A percentile compares a stretch with the other conserved stretches of the same genome.
phyloP scores from a whole-genome alignment of 1,284 basidiomycete genomes.

The Cryptococcus sp. region DNA sequence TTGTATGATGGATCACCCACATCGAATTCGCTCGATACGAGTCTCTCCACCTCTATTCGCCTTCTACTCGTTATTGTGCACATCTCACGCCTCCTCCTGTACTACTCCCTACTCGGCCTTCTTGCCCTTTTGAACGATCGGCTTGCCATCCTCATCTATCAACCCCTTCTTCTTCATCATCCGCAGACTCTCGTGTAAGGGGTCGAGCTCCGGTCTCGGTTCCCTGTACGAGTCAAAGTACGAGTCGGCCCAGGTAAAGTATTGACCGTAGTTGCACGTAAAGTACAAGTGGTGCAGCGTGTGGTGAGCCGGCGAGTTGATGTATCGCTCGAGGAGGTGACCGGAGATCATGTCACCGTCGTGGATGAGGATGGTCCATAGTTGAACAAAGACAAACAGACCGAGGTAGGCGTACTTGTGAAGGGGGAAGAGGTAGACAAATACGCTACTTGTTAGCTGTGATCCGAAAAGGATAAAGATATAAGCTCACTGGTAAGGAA shows the following conservation, averaged over 20 bases:
- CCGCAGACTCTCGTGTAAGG: constrained; percentile 59
- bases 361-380: constrained; percentile 93
- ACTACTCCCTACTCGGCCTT: constrained; percentile 16
- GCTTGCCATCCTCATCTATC: constrained; percentile 30
- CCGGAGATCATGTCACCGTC: constrained; percentile 99
- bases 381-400: constrained; percentile 82
- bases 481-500: constrained; percentile 71
- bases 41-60: too few species aligned
- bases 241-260: constrained; percentile 94
- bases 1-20: background rate
- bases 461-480: background rate
- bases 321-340: constrained; percentile 74
- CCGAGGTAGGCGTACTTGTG: constrained; percentile 75
- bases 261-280: constrained; percentile 93
- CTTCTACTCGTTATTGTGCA: too few species aligned
- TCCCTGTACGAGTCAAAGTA: constrained; percentile 79
- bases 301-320: constrained; percentile 97
- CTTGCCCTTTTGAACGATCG: constrained; percentile 21
- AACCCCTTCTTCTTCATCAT: constrained; percentile 46
- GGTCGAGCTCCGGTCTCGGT: constrained; percentile 77
- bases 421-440: constrained; percentile 85
- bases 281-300: constrained; percentile 95
- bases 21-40: too few species aligned
- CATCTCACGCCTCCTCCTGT: too few species aligned
- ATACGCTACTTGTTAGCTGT: constrained; percentile 50